Evolutionary conservation across 352 stramenopile species (phyloP), one percentile per base, ranked within the genome.

Genomic region (Phytophthora fragariae): DNA sequence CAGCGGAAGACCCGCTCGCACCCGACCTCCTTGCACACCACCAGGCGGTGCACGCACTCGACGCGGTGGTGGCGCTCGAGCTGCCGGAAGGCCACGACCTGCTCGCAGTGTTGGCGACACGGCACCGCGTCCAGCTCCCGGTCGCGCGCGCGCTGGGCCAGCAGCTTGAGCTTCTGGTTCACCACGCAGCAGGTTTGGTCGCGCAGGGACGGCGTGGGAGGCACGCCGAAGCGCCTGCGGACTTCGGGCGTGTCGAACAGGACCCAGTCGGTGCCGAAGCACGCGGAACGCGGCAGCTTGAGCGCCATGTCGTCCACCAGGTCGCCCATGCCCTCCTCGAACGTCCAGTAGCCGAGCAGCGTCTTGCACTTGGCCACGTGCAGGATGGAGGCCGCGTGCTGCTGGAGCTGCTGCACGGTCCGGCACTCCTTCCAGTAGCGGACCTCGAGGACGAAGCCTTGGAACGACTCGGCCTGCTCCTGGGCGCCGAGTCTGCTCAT

Each of bases 231-330:
- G 27, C 70, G 72, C 24, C 80, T 81, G 12, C 84, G 82, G 0
- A 83, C 76, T 6, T 70, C 77, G 0, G 74, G 65, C 12, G 78
- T 81, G 76, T 90, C 74, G 72, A 91, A 89, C 4, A 84, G 55
- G 21, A 82, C 62, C 86, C 88, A 94, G 1, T 65, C 21, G 0
- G 79, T 85, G 46, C 80, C 49, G 27, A 89, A 73, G 31, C 77
- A 85, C 2, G 84, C 70, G n/a, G 80, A 73, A 11, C 82, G 84
- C n/a, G 84, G 81, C 33, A 84, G 62, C 14, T 50, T 59, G 17
- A 90, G 76, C 54, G 84, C 74, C 81, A 93, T 90, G 65, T 95
- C 88, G 73, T 94, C 88, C 29, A 94, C 77, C 12, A 92, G 61
- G n/a, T 90, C 77, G 12, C 84, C 88, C 63, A 85, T 77, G 17